phyloP scores from a whole-genome alignment of 2,329 filamentous ascomycete species.

The Colletotrichum cuscutae region DNA sequence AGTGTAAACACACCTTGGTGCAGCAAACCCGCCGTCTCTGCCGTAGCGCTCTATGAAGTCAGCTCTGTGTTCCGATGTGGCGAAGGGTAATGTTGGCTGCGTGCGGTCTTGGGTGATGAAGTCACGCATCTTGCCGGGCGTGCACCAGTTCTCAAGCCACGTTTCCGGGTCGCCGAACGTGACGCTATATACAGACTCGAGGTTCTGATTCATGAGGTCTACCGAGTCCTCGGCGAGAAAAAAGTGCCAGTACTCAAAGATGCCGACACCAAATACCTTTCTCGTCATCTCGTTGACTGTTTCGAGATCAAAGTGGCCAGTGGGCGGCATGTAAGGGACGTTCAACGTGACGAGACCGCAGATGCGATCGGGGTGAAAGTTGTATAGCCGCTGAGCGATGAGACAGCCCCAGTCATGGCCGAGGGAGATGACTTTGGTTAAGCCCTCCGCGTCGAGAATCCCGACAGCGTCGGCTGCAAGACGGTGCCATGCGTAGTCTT shows the following conservation, averaged over 20 bases:
- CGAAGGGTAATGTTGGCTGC: conserved; percentile 40
- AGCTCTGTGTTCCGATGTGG: conserved; percentile 38
- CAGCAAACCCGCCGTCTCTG: conserved; percentile 41
- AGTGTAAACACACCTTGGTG: conserved; percentile 43
- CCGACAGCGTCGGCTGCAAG: conserved; percentile 50
- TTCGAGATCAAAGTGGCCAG: conserved; percentile 48
- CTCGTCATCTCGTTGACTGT: conserved; percentile 43
- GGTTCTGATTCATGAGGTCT: conserved; percentile 48
- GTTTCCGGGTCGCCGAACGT: conserved; percentile 44
- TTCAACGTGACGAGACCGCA: conserved; percentile 54
- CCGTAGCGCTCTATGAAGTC: conserved; percentile 41
- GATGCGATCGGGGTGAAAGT: conserved; percentile 52
- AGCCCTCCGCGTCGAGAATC: conserved; percentile 50
- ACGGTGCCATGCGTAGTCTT: conserved; percentile 48
- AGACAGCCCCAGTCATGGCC: conserved; percentile 62
- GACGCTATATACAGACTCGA: conserved; percentile 49
- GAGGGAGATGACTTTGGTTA: conserved; percentile 50
- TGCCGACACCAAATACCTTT: conserved; percentile 47
- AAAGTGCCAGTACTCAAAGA: conserved; percentile 57
- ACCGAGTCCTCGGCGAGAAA: conserved; percentile 52
- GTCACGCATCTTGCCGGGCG: conserved; percentile 45
- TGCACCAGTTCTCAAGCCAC: conserved; percentile 49
- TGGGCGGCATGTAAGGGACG: conserved; percentile 51
- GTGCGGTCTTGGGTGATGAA: conserved; percentile 38
- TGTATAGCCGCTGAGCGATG: conserved; percentile 52